A percentile compares a stretch with the other conserved stretches of the same genome.
Conservation (phyloP, 371 early-diverging fungal species). For the Apophysomyces ossiformis region DNA sequence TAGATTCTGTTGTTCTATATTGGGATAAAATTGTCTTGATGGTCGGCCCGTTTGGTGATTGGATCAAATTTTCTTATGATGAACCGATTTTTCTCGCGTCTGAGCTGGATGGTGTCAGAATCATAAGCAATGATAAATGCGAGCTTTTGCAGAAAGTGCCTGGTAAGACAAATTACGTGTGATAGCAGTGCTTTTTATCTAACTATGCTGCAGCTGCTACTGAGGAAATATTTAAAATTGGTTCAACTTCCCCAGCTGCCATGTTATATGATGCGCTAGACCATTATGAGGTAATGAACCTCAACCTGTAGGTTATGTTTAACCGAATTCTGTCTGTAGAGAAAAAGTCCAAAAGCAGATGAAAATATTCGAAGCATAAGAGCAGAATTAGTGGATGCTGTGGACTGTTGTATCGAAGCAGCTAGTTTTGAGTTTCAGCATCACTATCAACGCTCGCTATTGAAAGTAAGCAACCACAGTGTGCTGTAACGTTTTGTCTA, state of each 20-base stretch:
- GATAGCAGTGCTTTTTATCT: background rate
- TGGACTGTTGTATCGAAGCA: conserved; percentile 92
- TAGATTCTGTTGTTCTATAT: conserved; percentile 88
- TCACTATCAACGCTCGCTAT: conserved; percentile 73
- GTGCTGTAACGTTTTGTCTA: background rate
- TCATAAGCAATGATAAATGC: conserved; percentile 82
- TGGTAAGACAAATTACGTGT: conserved; percentile 46
- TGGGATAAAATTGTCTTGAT: conserved; percentile 85
- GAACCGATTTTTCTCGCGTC: conserved; percentile 80
- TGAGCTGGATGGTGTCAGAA: conserved; percentile 93
- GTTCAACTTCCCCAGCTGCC: conserved; percentile 93
- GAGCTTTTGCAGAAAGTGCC: conserved; percentile 90
- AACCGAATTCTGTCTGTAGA: conserved; percentile 37
- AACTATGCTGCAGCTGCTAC: conserved; percentile 59
- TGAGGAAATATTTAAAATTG: conserved; percentile 89
- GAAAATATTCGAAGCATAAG: conserved; percentile 91
- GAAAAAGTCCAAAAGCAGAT: conserved; percentile 89
- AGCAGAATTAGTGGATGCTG: conserved; percentile 81
- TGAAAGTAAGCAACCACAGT: conserved; percentile 56
- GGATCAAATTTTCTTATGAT: conserved; percentile 83
- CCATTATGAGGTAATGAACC: conserved; percentile 74
- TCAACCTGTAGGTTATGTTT: background rate
- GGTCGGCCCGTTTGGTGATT: conserved; percentile 94
- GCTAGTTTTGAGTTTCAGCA: conserved; percentile 89
- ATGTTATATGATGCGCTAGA: conserved; percentile 94